A percentile compares a stretch with the other conserved stretches of the same genome.
phyloP scores from a whole-genome alignment of 345 rosid genomes.

The Viola odorata region DNA sequence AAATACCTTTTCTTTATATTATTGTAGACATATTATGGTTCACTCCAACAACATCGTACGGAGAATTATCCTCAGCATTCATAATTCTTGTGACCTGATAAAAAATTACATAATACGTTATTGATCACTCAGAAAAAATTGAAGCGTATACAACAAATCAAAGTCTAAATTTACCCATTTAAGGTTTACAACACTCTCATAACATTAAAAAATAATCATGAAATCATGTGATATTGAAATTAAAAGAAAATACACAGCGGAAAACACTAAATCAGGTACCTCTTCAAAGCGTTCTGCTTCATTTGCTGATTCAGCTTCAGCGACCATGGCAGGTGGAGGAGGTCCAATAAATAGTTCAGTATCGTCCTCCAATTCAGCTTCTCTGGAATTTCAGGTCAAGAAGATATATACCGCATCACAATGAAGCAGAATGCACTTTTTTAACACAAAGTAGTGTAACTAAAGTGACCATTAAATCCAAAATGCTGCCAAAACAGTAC shows the following conservation, averaged over 20 bases:
- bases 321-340: constrained; percentile 83
- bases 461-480: too few relatives aligned
- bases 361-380: constrained; percentile 83
- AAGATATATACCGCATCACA: constrained; percentile 5
- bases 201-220: too few relatives aligned
- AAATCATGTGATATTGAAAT: too few relatives aligned
- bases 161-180: too few relatives aligned
- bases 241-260: not conserved
- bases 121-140: too few relatives aligned
- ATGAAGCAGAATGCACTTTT: too few relatives aligned
- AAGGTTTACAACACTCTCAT: too few relatives aligned
- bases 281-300: constrained; percentile 98
- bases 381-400: constrained; percentile 38
- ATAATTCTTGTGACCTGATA: constrained; percentile 78
- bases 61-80: constrained; percentile 64
- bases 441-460: too few relatives aligned
- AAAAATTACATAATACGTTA: constrained; percentile 1
- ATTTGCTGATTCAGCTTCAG: constrained; percentile 81
- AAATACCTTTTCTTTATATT: constrained; percentile 81
- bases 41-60: constrained; percentile 74
- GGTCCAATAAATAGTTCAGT: constrained; percentile 75
- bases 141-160: too few relatives aligned
- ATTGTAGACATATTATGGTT: constrained; percentile 63
- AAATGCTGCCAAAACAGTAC: constrained; percentile 18
- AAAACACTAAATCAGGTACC: constrained; percentile 33